Conservation (phyloP, 23 red algal species). For the Rhodosorus marinus region DNA sequence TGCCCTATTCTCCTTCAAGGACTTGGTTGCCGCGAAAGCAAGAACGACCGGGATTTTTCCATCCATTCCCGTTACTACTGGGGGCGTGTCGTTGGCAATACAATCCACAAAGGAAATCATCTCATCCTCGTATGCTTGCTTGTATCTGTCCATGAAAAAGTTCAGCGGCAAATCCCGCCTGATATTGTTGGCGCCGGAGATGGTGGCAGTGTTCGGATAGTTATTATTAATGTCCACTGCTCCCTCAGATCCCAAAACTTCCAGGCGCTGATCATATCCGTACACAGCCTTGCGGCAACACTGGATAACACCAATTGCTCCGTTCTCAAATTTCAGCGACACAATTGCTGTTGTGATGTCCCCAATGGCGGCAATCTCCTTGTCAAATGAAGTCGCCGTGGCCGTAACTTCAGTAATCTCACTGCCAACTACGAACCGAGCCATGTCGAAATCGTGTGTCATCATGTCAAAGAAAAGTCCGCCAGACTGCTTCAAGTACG, state of each 20-base stretch:
- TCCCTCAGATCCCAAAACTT: constrained; percentile 67
- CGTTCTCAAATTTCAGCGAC: constrained; percentile 65
- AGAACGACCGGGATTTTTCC: constrained; percentile 64
- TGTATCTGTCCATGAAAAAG: constrained; percentile 98
- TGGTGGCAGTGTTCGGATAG: constrained; percentile 58
- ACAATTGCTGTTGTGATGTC: constrained; percentile 70
- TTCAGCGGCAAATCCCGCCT: constrained; percentile 50
- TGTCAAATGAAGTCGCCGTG: constrained; percentile 23
- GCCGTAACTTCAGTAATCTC: constrained; percentile 58
- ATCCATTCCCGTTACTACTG: constrained; percentile 41
- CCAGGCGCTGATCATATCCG: constrained; percentile 85
- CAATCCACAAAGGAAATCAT: constrained; percentile 68
- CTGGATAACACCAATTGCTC: constrained; percentile 63
- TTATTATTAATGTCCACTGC: constrained; percentile 37
- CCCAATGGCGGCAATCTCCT: constrained; percentile 54
- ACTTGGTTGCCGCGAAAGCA: constrained; percentile 48
- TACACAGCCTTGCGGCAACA: constrained; percentile 50
- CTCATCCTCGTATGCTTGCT: constrained; percentile 69
- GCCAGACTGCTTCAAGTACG: constrained; percentile 92
- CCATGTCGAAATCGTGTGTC: constrained; percentile 99
- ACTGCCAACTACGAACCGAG: constrained; percentile 56
- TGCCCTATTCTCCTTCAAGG: constrained; percentile 72
- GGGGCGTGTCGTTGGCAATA: constrained; percentile 30
- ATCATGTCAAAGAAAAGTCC: constrained; percentile 93
- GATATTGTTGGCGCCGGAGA: constrained; percentile 9